Base-by-base conservation (phyloP, 176 grass and related monocot species). In the Oryza rufipogon region DNA sequence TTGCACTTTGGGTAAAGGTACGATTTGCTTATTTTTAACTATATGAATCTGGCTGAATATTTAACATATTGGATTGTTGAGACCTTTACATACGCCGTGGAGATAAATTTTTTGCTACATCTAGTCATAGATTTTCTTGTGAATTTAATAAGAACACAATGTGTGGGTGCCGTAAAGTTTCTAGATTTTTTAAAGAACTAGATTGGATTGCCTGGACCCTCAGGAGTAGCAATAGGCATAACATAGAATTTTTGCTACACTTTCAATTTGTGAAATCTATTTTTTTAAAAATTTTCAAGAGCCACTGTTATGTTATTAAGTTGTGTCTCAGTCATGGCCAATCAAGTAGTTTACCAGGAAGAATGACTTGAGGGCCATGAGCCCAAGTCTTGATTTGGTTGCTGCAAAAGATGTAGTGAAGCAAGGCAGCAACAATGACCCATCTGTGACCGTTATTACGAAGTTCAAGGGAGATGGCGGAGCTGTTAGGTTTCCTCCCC, bases 1-100 rank as follows among this genome's bases (percentile, higher is more conserved):
- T 91, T 54, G 93, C 93, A 70, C 84, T 99, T 81, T 99, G 93
- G 96, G 91, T 99, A 81, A 99, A 99, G 96, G 96, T 99, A 94
- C 36, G 66, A 28, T 68, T 81, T 69, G 30, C 26, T 76, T 81
- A 56, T 75, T 80, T 65, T 60, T 83, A 30, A 33, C 25, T 73
- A 6, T 52, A 54, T 65, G 7, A 20, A 9, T 61, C 54, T 47
- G 42, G 20, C 61, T 76, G 26, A 32, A 82, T 64, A 78, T 82
- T 45, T 78, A 11, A 3, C n/a, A 64, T 86, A 34, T 77, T 49
- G 76, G 54, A 54, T 72, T 49, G 22, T 41, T 66, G 28, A 16
- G 51, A 58, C 51, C 69, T 72, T 63, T 38, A 38, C 36, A 38
- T 38, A 38, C 5, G 36, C 4, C 6, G 30, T 39, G 52, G 13